These are phyloP conservation scores for Friedmanniomyces simplex DNA, from an alignment of 495 filamentous ascomycete genomes.

Conservation along the genomic window DNA sequence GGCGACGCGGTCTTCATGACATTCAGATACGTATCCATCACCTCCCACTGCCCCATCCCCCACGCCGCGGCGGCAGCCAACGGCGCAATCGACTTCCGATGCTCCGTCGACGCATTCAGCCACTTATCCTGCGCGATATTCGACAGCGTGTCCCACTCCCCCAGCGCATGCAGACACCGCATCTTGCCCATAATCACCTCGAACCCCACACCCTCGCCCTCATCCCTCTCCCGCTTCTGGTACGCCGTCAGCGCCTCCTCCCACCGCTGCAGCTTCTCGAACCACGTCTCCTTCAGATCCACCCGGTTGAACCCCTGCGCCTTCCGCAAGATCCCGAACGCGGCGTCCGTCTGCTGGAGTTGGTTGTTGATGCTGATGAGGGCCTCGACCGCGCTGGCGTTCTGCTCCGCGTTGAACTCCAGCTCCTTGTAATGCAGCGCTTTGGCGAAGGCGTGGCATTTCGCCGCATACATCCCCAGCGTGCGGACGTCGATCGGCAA, in stretches of 20 bases:
- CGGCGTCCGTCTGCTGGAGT: constrained; percentile 91
- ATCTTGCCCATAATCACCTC: constrained; percentile 99
- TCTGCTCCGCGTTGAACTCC: constrained; percentile 95
- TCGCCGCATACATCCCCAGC: constrained; percentile 81
- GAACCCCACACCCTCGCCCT: constrained; percentile 59
- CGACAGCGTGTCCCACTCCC: constrained; percentile 91
- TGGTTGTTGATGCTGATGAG: constrained; percentile 98
- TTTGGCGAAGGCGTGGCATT: constrained; percentile 96
- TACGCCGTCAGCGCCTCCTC: constrained; percentile 94
- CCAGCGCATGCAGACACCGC: constrained; percentile 93
- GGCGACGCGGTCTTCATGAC: constrained; percentile 91
- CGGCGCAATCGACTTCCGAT: constrained; percentile 79
- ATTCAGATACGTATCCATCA: constrained; percentile 91
- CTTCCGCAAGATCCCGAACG: constrained; percentile 90
- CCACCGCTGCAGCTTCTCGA: constrained; percentile 95
- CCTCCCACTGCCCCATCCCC: constrained; percentile 91
- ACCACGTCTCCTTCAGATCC: constrained; percentile 94
- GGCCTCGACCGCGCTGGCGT: constrained; percentile 88
- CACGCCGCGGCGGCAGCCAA: constrained; percentile 94
- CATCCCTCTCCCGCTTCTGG: constrained; percentile 61
- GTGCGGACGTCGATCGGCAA: constrained; percentile 93
- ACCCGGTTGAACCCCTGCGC: constrained; percentile 91
- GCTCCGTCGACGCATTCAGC: constrained; percentile 71
- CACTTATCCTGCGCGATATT: constrained; percentile 84
- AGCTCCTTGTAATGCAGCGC: constrained; percentile 98